A percentile compares a stretch with the other conserved stretches of the same genome.
Evolutionary conservation across 352 stramenopile species (phyloP).

Genomic region (Pythium sp.): DNA sequence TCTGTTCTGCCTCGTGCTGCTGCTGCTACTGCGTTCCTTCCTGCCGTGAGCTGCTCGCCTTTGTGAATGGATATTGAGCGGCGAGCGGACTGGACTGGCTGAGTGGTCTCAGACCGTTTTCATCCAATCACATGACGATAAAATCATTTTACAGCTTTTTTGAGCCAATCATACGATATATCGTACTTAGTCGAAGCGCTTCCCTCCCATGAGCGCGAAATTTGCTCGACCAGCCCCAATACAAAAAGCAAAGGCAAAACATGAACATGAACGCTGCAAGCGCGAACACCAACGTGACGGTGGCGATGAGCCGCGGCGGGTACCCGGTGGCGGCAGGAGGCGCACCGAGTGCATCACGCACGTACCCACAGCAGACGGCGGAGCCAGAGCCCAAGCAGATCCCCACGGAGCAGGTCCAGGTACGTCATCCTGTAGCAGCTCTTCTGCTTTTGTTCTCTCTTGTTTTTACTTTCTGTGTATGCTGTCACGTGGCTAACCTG

Average conservation of each 20-base stretch:
- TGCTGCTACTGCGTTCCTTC: slow-evolving; percentile 8
- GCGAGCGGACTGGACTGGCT: slow-evolving; percentile 15
- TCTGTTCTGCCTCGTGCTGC: neutral
- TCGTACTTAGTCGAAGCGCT: slow-evolving; percentile 23
- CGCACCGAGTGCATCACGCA: slow-evolving; percentile 9
- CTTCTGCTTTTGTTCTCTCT: neutral
- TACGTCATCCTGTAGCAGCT: slow-evolving; percentile 15
- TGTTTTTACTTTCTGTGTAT: neutral
- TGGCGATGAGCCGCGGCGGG: slow-evolving; percentile 24
- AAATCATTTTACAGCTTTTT: neutral
- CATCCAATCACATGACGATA: slow-evolving; percentile 23
- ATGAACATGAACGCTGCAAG: slow-evolving; percentile 10
- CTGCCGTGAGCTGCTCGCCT: slow-evolving; percentile 13
- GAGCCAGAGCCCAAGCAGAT: slow-evolving; percentile 66
- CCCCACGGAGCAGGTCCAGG: slow-evolving; percentile 81
- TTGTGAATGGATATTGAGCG: slow-evolving; percentile 12
- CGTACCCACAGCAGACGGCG: slow-evolving; percentile 24
- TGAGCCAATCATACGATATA: slow-evolving; percentile 24
- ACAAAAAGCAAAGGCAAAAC: neutral
- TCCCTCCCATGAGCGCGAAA: neutral
- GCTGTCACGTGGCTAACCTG: neutral
- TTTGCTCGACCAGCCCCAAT: neutral
- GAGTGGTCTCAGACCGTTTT: slow-evolving; percentile 18
- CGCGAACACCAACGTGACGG: slow-evolving; percentile 23
- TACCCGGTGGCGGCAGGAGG: slow-evolving; percentile 5